Evolutionary conservation across 2,329 filamentous ascomycete species (phyloP), one percentile per base, ranked within the genome.

Genomic region (Thyridium curvatum): DNA sequence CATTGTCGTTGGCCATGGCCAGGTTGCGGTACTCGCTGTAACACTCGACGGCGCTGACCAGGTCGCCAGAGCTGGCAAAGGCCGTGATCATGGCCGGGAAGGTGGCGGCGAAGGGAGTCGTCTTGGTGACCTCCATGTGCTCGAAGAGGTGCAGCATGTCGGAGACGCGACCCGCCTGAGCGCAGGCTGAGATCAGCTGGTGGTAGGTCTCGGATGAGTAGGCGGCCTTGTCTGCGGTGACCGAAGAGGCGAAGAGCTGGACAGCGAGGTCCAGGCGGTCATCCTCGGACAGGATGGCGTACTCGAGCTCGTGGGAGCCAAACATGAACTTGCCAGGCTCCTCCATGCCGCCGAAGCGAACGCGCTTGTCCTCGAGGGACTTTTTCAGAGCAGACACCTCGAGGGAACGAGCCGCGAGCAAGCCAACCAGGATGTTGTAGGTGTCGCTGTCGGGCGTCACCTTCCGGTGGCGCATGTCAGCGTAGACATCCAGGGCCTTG

Each of bases 41-140:
- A 63, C 88, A 89, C 59, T 95, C 89, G 7, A 97, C 86, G 15
- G 90, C 93, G 50, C 86, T 94, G 52, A 82, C 73, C 33, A 97
- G 67, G 56, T 97, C 89, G 36, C 89, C 86, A 10, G 76, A 77
- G 32, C 77, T 76, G 44, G 87, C 87, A 56, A 95, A 97, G 1
- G 90, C 89, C n/a, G 85, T 82, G 58, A 98, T 96, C 86, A 98
- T 95, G 14, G 83, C 77, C 2, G 89, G 85, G 64, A 95, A 97
- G 38, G 91, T 86, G 34, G 84, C 79, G 6, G 88, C 83, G 42
- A 84, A 81, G 0, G 91, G 87, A 13, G 78, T 74, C 16, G 87
- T 77, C 41, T 81, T 81, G 50, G 77, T 81, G 29, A 74, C 67
- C 60, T 95, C 88, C 89, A 97, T 94, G 60, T 97, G 88, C 47